A percentile compares a stretch with the other conserved stretches of the same genome.
Evolutionary conservation across 495 filamentous ascomycete species (phyloP).

Genomic region (Penicillium cosmopolitanum): DNA sequence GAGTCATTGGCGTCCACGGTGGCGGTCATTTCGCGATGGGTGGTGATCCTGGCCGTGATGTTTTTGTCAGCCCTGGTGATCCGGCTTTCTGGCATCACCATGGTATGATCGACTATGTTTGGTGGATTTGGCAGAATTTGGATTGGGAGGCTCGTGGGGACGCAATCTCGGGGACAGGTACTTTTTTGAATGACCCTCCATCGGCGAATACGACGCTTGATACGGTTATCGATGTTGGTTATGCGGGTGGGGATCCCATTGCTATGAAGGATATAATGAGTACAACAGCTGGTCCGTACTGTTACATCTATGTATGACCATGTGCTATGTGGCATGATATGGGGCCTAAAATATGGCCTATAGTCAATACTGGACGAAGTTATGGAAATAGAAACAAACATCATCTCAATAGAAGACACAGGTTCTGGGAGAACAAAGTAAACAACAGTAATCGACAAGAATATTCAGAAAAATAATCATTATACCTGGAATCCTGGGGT

Average conservation of each 20-base stretch:
- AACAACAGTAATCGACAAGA: no score
- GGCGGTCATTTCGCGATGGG: conserved; percentile 68
- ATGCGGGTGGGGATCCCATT: conserved; percentile 39
- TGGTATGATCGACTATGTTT: conserved; percentile 68
- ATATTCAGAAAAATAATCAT: no score
- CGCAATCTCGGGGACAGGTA: conserved; percentile 57
- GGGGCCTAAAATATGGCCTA: not conserved
- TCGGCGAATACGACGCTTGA: conserved; percentile 53
- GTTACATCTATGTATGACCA: conserved; percentile 55
- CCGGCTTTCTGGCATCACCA: conserved; percentile 74
- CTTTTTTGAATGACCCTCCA: conserved; percentile 57
- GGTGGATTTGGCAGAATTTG: conserved; percentile 71
- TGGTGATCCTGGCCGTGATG: conserved; percentile 63
- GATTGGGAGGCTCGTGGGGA: conserved; percentile 50
- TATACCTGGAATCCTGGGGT: no score
- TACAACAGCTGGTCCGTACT: conserved; percentile 57
- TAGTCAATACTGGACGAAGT: no score
- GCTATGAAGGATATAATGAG: conserved; percentile 52
- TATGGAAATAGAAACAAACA: not conserved
- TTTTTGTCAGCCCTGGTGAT: conserved; percentile 64
- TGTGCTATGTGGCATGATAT: not conserved
- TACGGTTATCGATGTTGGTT: conserved; percentile 47
- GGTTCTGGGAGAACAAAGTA: no score
- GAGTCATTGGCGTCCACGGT: conserved; percentile 60
- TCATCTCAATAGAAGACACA: not conserved